phyloP scores from a whole-genome alignment of 139 green algal genomes.

The Chlorella sp. region DNA sequence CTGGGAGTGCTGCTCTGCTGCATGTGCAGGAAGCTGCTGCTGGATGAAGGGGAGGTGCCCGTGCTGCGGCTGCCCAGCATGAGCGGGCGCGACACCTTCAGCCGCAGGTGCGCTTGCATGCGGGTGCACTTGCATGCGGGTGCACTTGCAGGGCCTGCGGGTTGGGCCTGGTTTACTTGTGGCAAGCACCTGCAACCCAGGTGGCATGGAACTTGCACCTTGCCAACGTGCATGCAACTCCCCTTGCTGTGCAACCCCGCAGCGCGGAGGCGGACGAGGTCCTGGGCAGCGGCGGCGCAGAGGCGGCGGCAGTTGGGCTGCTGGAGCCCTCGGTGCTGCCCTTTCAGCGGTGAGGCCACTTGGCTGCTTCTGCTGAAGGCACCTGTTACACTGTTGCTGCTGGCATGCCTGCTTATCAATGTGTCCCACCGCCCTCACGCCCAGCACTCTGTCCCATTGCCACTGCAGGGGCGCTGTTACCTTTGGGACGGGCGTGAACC shows the following conservation, averaged over 20 bases:
- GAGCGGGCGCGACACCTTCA: not conserved
- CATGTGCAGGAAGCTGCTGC: conserved; percentile 25
- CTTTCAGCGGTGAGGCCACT: conserved; percentile 43
- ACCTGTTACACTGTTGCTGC: not conserved
- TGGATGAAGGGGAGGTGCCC: conserved; percentile 3
- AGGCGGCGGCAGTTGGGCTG: conserved; percentile 15
- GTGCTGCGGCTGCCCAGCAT: conserved; percentile 20
- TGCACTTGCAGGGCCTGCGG: no score
- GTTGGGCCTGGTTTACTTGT: no score
- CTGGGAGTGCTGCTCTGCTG: no score
- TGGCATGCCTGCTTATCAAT: not conserved
- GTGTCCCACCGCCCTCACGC: no score
- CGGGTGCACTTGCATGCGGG: no score
- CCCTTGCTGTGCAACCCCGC: not conserved
- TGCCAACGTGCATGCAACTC: not conserved
- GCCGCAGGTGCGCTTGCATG: not conserved
- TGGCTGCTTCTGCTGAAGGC: no score
- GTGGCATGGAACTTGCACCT: no score
- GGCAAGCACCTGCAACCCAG: no score
- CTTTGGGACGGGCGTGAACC: conserved; percentile 72
- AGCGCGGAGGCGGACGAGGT: conserved; percentile 6
- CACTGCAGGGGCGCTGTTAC: conserved; percentile 58
- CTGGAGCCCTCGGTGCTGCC: conserved; percentile 70
- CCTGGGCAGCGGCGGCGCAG: not conserved
- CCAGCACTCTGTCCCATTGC: no score